Percentiles rank a stretch among this genome's conserved stretches.
phyloP scores from a whole-genome alignment of 148 eudicot genomes.

The Nepenthes gracilis region DNA sequence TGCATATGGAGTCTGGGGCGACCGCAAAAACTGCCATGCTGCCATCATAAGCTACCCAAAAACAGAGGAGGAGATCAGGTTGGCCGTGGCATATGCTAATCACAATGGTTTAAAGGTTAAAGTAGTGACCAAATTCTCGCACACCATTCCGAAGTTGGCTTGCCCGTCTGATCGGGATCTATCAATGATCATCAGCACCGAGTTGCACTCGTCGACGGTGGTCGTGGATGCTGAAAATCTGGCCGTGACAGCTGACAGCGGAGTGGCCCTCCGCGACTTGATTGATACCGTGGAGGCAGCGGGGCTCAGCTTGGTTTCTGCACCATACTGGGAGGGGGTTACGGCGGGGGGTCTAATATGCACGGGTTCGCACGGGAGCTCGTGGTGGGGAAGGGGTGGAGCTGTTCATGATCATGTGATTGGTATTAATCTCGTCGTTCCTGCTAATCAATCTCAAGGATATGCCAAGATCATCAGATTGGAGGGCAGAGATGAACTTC shows the following conservation, averaged over 20 bases:
- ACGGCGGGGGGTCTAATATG: slow-evolving; percentile 52
- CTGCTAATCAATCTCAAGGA: slow-evolving; percentile 31
- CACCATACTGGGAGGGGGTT: slow-evolving; percentile 88
- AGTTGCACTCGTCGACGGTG: slow-evolving; percentile 30
- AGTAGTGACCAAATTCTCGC: slow-evolving; percentile 60
- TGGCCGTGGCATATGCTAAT: slow-evolving; percentile 47
- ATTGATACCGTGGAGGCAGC: slow-evolving; percentile 35
- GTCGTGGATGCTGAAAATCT: slow-evolving; percentile 28
- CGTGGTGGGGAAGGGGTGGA: slow-evolving; percentile 85
- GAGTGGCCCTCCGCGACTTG: slow-evolving; percentile 47
- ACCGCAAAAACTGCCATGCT: slow-evolving; percentile 38
- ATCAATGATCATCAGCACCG: slow-evolving; percentile 52
- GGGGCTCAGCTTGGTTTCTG: slow-evolving; percentile 60
- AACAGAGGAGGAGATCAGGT: slow-evolving; percentile 41
- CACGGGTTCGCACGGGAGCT: slow-evolving; percentile 81
- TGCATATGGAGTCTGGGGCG: slow-evolving; percentile 71
- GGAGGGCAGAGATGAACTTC: slow-evolving; percentile 21
- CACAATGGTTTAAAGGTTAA: slow-evolving; percentile 35
- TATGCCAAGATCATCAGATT: slow-evolving; percentile 45
- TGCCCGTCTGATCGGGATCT: slow-evolving; percentile 32
- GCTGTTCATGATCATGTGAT: slow-evolving; percentile 74
- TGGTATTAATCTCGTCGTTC: slow-evolving; percentile 44
- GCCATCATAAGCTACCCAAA: slow-evolving; percentile 35
- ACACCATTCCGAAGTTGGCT: slow-evolving; percentile 68
- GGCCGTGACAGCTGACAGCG: slow-evolving; percentile 57